Percentiles rank a stretch among this genome's conserved stretches.
Evolutionary conservation across 441 rosid species (phyloP).

Genomic region (Euphorbia schlechtendalii): DNA sequence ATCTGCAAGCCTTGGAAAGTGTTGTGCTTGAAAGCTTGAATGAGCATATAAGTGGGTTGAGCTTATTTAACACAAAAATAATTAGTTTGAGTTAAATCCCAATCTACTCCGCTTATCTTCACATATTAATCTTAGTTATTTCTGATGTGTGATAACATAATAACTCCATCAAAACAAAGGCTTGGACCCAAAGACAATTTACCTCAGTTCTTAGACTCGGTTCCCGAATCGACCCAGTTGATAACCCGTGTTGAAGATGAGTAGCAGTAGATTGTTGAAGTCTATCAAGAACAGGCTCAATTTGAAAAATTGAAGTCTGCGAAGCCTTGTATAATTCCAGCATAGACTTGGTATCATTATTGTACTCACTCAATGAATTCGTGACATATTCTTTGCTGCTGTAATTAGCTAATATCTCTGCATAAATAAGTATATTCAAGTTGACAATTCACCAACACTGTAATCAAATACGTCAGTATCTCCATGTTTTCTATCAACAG

Average conservation of each 20-base stretch:
- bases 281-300: not conserved
- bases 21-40: too few species aligned
- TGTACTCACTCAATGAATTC: not conserved
- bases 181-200: too few species aligned
- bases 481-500: too few species aligned
- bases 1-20: too few species aligned
- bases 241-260: not conserved
- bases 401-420: not conserved
- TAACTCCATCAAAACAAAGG: too few species aligned
- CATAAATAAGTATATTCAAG: not conserved
- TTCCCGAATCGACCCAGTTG: not conserved
- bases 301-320: not conserved
- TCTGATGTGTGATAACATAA: too few species aligned
- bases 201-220: not conserved
- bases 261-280: not conserved
- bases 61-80: too few species aligned
- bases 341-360: not conserved
- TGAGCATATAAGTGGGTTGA: too few species aligned
- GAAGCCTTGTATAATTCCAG: conserved; percentile 11
- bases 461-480: too few species aligned
- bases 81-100: too few species aligned
- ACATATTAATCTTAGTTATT: too few species aligned
- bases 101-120: too few species aligned
- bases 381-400: not conserved
- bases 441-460: not conserved